Base-by-base conservation (phyloP, 352 stramenopile species). In the Halophytophthora batemanensis region DNA sequence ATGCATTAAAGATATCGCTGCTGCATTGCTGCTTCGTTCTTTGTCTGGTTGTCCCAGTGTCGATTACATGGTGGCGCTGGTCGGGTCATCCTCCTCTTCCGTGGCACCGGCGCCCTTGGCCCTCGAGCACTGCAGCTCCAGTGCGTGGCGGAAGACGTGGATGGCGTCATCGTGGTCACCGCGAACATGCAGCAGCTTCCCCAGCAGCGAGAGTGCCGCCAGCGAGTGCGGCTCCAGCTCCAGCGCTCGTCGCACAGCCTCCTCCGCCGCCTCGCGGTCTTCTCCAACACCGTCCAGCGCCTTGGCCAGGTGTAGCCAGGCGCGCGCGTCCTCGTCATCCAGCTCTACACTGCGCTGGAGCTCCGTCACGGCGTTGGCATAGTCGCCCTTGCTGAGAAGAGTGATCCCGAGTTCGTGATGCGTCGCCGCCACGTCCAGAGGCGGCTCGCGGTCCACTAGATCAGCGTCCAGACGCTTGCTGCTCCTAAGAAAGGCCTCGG, bases 141-240 rank as follows among this genome's bases (percentile, higher is more conserved):
- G 59, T 12, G 74, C 78, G 42, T 65, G 54, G 1, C 78, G 71
- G 55, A 87, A 89, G 8, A 87, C 74, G 8, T 66, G 51, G 38
- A 89, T 89, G 2, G 78, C 78, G 48, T 89, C 74, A 25, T 89
- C 78, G 34, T 89, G 78, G 29, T 87, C 71, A 13, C 78, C 78
- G 8, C 76, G 69, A 22, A 74, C 38, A 41, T 89, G 75, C 47
- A 89, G 59, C 49, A 89, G 53, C 34, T 84, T 84, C 0, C 78
- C 78, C 2, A 87, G 50, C 6, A 89, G 56, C 17, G 75, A 89
- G 1, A 89, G 49, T 1, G 74, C 74, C n/a, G 71, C 59, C 15
- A 87, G 61, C 18, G 74, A 84, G 4, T 63, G 41, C 15, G 64
- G 60, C 14, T 86, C 68, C 37, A 82, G 58, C 29, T 66, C 57